Conservation (phyloP, 805 yeast genomes). For the Saturnispora sekii region DNA sequence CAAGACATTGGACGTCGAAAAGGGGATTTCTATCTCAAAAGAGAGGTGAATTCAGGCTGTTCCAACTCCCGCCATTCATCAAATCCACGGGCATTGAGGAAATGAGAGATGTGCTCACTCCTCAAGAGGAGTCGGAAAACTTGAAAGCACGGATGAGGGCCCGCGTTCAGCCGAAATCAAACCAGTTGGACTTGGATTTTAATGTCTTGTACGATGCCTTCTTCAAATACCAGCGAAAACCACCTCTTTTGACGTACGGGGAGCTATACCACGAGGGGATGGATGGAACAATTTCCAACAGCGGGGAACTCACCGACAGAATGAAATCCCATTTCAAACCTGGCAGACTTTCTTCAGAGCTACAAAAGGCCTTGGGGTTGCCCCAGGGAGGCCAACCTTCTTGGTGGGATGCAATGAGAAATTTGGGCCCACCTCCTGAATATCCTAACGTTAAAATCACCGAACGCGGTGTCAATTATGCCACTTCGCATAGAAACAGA, state of each 20-base stretch:
- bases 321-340: conserved; percentile 36
- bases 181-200: conserved; percentile 77
- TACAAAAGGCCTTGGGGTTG: conserved; percentile 64
- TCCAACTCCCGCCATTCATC: conserved; percentile 69
- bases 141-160: conserved; percentile 71
- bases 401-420: conserved; percentile 65
- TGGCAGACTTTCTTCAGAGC: conserved; percentile 52
- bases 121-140: conserved; percentile 40
- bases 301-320: conserved; percentile 28
- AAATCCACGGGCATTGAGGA: conserved; percentile 77
- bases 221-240: conserved; percentile 70
- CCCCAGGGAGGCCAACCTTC: conserved; percentile 54
- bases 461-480: conserved; percentile 28
- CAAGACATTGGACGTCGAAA: conserved; percentile 75
- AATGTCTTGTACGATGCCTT: conserved; percentile 77
- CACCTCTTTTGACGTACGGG: conserved; percentile 59
- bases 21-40: conserved; percentile 62
- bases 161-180: conserved; percentile 83
- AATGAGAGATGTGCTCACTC: conserved; percentile 55
- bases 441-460: conserved; percentile 54
- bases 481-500: conserved; percentile 11
- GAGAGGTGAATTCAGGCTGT: conserved; percentile 63
- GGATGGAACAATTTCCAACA: conserved; percentile 21
- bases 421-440: conserved; percentile 75
- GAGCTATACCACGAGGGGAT: conserved; percentile 71